Evolutionary conservation across 441 rosid species (phyloP).

Genomic region (Erodium trifolium): DNA sequence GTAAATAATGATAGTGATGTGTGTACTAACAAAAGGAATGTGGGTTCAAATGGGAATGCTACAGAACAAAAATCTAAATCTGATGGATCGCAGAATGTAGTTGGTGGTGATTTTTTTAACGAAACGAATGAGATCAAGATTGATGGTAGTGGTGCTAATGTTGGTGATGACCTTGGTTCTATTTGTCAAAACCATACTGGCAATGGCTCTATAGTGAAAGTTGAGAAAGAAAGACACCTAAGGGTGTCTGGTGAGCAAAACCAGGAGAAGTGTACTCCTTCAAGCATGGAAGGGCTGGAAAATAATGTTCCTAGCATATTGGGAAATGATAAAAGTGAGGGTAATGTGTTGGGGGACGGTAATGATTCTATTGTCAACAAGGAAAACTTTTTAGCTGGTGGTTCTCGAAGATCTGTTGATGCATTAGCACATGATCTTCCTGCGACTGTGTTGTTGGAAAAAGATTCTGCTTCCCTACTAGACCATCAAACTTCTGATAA

Average conservation of each 20-base stretch:
- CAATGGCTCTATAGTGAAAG: constrained; percentile 32
- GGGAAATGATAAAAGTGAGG: no score
- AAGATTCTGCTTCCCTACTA: constrained; percentile 30
- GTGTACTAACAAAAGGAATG: constrained; percentile 30
- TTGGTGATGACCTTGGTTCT: constrained; percentile 24
- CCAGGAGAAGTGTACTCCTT: constrained; percentile 35
- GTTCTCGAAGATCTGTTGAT: constrained; percentile 33
- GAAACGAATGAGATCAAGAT: constrained; percentile 38
- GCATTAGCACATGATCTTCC: constrained; percentile 32
- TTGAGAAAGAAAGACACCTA: constrained; percentile 34
- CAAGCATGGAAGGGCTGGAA: constrained; percentile 29
- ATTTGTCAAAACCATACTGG: constrained; percentile 29
- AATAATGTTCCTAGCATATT: constrained; percentile 27
- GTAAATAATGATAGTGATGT: constrained; percentile 43
- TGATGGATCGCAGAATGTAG: constrained; percentile 33
- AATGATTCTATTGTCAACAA: constrained; percentile 24
- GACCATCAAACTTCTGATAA: constrained; percentile 40
- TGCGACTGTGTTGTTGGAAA: constrained; percentile 27
- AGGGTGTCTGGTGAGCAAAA: constrained; percentile 34
- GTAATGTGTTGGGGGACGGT: background rate
- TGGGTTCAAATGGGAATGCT: constrained; percentile 38
- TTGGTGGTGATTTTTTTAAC: constrained; percentile 34
- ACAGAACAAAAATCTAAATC: constrained; percentile 32
- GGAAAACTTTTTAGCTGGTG: constrained; percentile 29
- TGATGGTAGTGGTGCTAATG: constrained; percentile 23